Base-by-base conservation (phyloP, 129 eudicot species). In the Tagetes erecta region DNA sequence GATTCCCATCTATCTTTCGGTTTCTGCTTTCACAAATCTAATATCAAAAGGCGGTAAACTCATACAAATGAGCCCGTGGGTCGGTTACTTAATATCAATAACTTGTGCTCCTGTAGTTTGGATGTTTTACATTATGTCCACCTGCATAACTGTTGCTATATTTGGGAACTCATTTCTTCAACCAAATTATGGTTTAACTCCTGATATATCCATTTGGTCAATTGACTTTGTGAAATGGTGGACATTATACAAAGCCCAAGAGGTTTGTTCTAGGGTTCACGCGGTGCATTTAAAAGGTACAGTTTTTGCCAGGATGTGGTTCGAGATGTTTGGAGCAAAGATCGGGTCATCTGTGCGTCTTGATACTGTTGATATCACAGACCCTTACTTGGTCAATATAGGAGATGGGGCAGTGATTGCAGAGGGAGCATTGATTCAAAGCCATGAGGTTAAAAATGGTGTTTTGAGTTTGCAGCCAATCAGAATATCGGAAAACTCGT, bases 221-320 rank as follows among this genome's bases (percentile, higher is more conserved):
- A 55, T 33, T 4, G 82, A 76, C 27, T 87, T 87, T 64, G 84
- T 84, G 40, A 87, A 84, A 77, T 87, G 88, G 88, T 84, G 92
- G 88, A 80, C 88, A 38, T 70, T 87, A 6, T 76, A 84, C 75
- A 87, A 84, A 84, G 88, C 38, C 68, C 92, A 84, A 60, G 86
- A 87, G 42, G 65, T 79, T 63, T 30, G 79, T 7, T 78, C 91
- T 13, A 79, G 64, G 67, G 79, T 76, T 68, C 42, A 76, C 0
- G 86, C 88, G 10, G 83, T 84, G 38, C 85, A 87, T 64, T 72
- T 87, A 65, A 87, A 79, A 80, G 92, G 92, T 57, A 87, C 92
- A 1, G 49, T 80, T 35, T 87, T 79, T 63, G 42, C 50, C 0
- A 82, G 71, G 36, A 34, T 76, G 1, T 84, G 91, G 91, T 87